Conservation (phyloP, 305 asterid species). For the Fraxinus sp. region DNA sequence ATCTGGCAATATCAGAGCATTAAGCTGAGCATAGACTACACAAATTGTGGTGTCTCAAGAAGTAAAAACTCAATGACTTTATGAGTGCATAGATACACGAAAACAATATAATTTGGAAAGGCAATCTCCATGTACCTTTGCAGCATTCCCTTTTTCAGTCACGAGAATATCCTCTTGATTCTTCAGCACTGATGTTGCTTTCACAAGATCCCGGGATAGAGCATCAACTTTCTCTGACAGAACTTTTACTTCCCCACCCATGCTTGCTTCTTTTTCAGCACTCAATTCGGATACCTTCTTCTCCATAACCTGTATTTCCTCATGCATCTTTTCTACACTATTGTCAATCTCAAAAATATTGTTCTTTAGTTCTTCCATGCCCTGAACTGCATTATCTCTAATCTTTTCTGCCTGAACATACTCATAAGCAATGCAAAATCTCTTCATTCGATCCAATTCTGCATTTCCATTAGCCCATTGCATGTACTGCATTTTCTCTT, state of each 20-base stretch:
- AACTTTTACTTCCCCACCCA: slow-evolving; percentile 88
- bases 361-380: slow-evolving; percentile 57
- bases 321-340: slow-evolving; percentile 50
- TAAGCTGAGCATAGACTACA: slow-evolving; percentile 17
- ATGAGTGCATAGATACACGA: not conserved
- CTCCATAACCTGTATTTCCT: slow-evolving; percentile 70
- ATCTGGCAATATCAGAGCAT: slow-evolving; percentile 41
- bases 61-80: slow-evolving; percentile 6
- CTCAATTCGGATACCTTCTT: slow-evolving; percentile 53
- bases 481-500: slow-evolving; percentile 94
- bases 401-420: slow-evolving; percentile 78
- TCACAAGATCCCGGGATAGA: slow-evolving; percentile 75
- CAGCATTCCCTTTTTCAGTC: slow-evolving; percentile 64
- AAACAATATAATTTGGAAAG: not conserved
- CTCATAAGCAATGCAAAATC: slow-evolving; percentile 91
- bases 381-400: slow-evolving; percentile 64
- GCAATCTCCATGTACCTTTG: slow-evolving; percentile 50
- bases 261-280: slow-evolving; percentile 74
- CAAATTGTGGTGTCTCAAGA: slow-evolving; percentile 16
- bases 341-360: slow-evolving; percentile 61
- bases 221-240: slow-evolving; percentile 76
- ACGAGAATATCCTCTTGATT: slow-evolving; percentile 68
- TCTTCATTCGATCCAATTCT: slow-evolving; percentile 81
- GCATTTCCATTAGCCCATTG: slow-evolving; percentile 99
- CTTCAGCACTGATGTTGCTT: slow-evolving; percentile 67